Evolutionary conservation across 441 rosid genomes (phyloP).

Genomic region (Manihot esculenta): DNA sequence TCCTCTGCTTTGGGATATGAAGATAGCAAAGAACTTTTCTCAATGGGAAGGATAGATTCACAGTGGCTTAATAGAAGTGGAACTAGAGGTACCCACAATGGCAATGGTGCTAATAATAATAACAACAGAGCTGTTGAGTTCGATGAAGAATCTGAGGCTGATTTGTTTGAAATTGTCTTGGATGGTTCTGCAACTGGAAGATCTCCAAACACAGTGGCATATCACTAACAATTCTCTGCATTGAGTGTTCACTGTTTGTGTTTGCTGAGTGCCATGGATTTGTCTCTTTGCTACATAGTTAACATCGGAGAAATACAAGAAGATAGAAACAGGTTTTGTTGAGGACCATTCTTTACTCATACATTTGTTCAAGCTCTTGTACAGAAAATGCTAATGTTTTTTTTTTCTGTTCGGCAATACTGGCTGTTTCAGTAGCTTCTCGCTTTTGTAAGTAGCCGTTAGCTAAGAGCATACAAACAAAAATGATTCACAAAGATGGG

Average conservation of each 20-base stretch:
- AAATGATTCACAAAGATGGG: not conserved
- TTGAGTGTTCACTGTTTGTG: slow-evolving; percentile 6
- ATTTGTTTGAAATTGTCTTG: slow-evolving; percentile 80
- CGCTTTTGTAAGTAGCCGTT: too few species aligned
- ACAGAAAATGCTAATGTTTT: slow-evolving; percentile 15
- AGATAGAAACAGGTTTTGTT: slow-evolving; percentile 13
- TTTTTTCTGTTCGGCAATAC: too few species aligned
- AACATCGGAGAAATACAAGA: slow-evolving; percentile 8
- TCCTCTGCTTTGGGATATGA: slow-evolving; percentile 57
- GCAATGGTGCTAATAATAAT: slow-evolving; percentile 24
- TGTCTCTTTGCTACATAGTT: not conserved
- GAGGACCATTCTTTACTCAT: slow-evolving; percentile 13
- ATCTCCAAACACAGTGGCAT: slow-evolving; percentile 39
- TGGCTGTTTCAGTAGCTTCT: too few species aligned
- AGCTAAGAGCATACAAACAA: not conserved
- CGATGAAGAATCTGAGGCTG: slow-evolving; percentile 92
- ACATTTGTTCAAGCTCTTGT: slow-evolving; percentile 4
- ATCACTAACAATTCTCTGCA: slow-evolving; percentile 22
- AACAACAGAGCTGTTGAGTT: slow-evolving; percentile 40
- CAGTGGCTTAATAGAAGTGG: slow-evolving; percentile 60
- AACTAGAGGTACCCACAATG: slow-evolving; percentile 35
- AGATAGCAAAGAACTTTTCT: slow-evolving; percentile 85
- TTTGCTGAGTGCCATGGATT: slow-evolving; percentile 23
- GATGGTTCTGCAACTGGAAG: slow-evolving; percentile 41
- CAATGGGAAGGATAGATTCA: slow-evolving; percentile 93